Evolutionary conservation across 495 filamentous ascomycete genomes (phyloP).

Genomic region (Podospora australis): DNA sequence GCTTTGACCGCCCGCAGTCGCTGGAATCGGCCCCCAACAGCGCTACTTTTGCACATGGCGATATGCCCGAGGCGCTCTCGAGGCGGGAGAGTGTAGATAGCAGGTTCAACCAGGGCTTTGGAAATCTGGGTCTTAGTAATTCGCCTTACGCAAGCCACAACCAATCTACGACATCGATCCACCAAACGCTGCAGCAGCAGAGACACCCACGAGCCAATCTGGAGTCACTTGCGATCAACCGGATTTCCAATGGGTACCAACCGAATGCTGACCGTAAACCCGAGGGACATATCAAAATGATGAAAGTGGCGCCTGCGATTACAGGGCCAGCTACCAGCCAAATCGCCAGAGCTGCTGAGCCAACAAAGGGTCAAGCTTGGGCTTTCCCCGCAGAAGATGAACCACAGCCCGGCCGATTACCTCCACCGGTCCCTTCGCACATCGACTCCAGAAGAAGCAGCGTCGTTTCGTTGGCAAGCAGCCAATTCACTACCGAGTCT

Average conservation of each 20-base stretch:
- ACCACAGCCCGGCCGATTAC: slow-evolving; percentile 38
- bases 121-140: slow-evolving; percentile 58
- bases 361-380: slow-evolving; percentile 75
- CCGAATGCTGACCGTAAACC: slow-evolving; percentile 48
- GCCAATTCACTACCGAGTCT: slow-evolving; percentile 64
- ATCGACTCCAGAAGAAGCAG: slow-evolving; percentile 66
- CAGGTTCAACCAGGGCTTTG: slow-evolving; percentile 64
- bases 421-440: slow-evolving; percentile 42
- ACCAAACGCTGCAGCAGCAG: slow-evolving; percentile 45
- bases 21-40: slow-evolving; percentile 35
- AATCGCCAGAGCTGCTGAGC: slow-evolving; percentile 72
- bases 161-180: slow-evolving; percentile 69
- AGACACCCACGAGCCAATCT: slow-evolving; percentile 41
- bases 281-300: slow-evolving; percentile 43
- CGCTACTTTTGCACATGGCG: slow-evolving; percentile 21
- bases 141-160: slow-evolving; percentile 70
- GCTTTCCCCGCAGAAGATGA: slow-evolving; percentile 79
- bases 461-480: slow-evolving; percentile 64
- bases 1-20: slow-evolving; percentile 41
- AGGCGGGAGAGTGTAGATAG: slow-evolving; percentile 75
- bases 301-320: slow-evolving; percentile 65
- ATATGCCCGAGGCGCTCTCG: slow-evolving; percentile 38
- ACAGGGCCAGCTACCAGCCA: slow-evolving; percentile 69
- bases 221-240: slow-evolving; percentile 42
- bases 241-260: slow-evolving; percentile 59